Conservation (phyloP, 257 asterid species). For the Nicotiana obtusifolia region DNA sequence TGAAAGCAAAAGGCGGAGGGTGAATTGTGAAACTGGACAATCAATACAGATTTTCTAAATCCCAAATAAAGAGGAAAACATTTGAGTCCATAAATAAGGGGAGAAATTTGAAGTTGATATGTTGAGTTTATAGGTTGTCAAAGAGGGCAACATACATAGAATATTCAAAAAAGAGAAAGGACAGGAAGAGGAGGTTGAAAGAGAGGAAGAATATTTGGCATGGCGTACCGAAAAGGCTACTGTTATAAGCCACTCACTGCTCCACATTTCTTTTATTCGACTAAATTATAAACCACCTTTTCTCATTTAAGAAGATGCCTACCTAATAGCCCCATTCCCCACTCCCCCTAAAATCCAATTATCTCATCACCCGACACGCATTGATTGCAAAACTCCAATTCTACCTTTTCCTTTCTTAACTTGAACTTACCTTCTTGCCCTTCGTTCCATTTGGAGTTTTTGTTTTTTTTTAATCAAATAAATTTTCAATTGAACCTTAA, state of each 20-base stretch:
- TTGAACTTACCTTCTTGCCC: neutral
- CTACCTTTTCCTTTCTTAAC: neutral
- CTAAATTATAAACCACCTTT: neutral
- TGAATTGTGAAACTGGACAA: neutral
- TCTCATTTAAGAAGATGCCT: neutral
- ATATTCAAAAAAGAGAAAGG: neutral
- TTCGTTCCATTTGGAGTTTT: neutral
- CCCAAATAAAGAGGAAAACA: neutral
- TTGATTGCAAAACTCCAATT: neutral
- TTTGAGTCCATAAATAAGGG: neutral
- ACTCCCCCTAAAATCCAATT: neutral
- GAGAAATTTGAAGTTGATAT: neutral
- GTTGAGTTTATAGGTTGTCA: neutral
- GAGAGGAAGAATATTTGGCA: neutral
- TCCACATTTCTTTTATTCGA: too few species aligned
- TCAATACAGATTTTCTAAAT: neutral
- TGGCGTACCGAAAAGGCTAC: constrained; percentile 18
- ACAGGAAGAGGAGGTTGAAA: neutral
- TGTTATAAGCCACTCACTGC: constrained; percentile 15
- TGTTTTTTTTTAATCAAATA: neutral
- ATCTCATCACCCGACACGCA: neutral
- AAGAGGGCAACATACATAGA: neutral
- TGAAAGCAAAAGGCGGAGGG: neutral
- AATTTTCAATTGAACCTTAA: neutral
- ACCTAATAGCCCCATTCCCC: neutral